Evolutionary conservation across 768 basidiomycete species (phyloP), one percentile per base, ranked within the genome.

Genomic region (Fomitopsis pulvina): DNA sequence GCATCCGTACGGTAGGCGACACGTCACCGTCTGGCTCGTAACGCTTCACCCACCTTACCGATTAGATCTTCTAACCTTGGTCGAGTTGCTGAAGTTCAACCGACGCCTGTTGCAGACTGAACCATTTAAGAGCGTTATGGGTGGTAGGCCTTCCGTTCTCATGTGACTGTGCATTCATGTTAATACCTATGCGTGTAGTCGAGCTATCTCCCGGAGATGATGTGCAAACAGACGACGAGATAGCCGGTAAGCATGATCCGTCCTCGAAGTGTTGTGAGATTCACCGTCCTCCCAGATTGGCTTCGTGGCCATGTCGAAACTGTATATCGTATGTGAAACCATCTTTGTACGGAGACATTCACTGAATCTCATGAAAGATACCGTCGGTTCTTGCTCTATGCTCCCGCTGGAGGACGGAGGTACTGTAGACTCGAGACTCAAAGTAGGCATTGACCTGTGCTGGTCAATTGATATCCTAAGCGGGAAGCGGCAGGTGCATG

Each of bases 201-300:
- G 67, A 66, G 53, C 42, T 65, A 20, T 58, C 50, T 25, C 66
- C 70, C 14, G 67, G 68, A 2, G 59, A 56, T 5, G 59, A 54
- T 1, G 57, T 64, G 3, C 45, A 53, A 41, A 59, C 63, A 2
- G 68, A 69, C 32, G n/a, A n/a, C n/a, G n/a, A n/a, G n/a, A n/a
- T n/a, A n/a, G n/a, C n/a, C n/a, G n/a, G n/a, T n/a, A n/a, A n/a
- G n/a, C n/a, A n/a, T n/a, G n/a, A n/a, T n/a, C n/a, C n/a, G n/a
- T n/a, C n/a, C n/a, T n/a, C n/a, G n/a, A n/a, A n/a, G n/a, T 21
- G 57, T 51, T 7, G 25, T 4, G 20, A 3, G 10, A n/a, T 2
- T n/a, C 1, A 2, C 14, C 12, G 18, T 3, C 5, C n/a, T n/a
- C n/a, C 34, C 34, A 16, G 42, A 44, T 6, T 44, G 42, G 42